Conservation (phyloP, 1,284 basidiomycete species). For the Flammula alnicola region DNA sequence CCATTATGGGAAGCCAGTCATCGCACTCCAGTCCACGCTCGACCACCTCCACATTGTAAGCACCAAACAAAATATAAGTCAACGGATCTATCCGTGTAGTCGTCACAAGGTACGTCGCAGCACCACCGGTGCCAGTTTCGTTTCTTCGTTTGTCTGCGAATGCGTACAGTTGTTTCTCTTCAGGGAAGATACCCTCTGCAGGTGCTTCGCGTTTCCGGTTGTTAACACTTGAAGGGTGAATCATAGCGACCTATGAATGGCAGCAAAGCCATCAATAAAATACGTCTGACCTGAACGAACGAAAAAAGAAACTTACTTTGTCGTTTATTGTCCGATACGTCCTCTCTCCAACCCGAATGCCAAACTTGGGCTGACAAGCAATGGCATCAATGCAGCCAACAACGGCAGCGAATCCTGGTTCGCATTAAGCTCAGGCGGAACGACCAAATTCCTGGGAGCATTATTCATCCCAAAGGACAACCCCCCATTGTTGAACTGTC, state of each 20-base stretch:
- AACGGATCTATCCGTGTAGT: constrained; percentile 91
- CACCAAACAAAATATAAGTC: constrained; percentile 93
- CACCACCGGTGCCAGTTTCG: constrained; percentile 50
- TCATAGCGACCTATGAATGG: constrained; percentile 63
- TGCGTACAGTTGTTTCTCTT: constrained; percentile 85
- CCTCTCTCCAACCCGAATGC: constrained; percentile 78
- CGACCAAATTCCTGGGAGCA: constrained; percentile 33
- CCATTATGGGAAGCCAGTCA: constrained; percentile 88
- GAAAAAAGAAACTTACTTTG: constrained; percentile 67
- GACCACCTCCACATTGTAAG: constrained; percentile 74
- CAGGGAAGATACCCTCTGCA: too few species aligned
- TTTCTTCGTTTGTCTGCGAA: constrained; percentile 89
- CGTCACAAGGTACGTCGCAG: constrained; percentile 76
- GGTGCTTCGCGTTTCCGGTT: constrained; percentile 66
- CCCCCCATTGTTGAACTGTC: constrained; percentile 34
- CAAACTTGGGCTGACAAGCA: constrained; percentile 93
- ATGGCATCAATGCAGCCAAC: constrained; percentile 88
- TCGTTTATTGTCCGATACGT: constrained; percentile 83
- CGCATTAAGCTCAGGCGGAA: constrained; percentile 75
- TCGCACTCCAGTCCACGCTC: constrained; percentile 86
- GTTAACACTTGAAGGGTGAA: constrained; percentile 91
- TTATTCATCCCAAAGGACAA: constrained; percentile 1
- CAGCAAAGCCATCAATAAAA: constrained; percentile 19
- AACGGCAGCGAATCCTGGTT: constrained; percentile 82
- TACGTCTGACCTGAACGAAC: constrained; percentile 16